These are phyloP conservation scores for Pythium apleroticum DNA, from an alignment of 352 stramenopile genomes.

Conservation along the genomic window DNA sequence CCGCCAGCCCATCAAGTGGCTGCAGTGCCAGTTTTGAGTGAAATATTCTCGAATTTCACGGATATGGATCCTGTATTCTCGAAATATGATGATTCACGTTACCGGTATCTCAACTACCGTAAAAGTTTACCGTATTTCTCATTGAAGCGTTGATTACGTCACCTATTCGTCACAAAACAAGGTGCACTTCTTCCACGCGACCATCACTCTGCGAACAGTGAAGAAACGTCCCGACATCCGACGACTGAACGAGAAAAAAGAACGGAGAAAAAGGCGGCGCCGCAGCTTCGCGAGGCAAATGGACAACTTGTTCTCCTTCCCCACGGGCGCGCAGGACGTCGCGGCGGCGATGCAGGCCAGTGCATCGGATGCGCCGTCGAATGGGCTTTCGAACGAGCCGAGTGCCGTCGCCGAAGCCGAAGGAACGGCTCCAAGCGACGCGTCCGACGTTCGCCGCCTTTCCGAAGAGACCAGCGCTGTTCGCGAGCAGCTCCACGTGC, in stretches of 20 bases:
- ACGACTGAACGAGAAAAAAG: neutral
- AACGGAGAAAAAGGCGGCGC: neutral
- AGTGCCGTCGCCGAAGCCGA: neutral
- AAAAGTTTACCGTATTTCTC: neutral
- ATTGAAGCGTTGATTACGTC: slow-evolving; percentile 5
- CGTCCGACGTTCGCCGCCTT: neutral
- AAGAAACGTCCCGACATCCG: slow-evolving; percentile 20
- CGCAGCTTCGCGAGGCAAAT: slow-evolving; percentile 2
- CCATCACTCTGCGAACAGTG: slow-evolving; percentile 23
- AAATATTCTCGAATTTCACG: neutral
- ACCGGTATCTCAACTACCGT: no score
- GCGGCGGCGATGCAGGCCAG: neutral
- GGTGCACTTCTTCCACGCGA: slow-evolving; percentile 2
- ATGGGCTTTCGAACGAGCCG: slow-evolving; percentile 1
- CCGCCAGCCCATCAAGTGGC: slow-evolving; percentile 30
- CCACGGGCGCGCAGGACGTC: slow-evolving; percentile 10
- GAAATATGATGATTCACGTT: no score
- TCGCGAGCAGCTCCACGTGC: slow-evolving; percentile 36
- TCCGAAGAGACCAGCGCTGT: slow-evolving; percentile 12
- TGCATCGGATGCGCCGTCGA: slow-evolving; percentile 7
- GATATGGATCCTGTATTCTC: neutral
- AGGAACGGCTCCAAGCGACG: neutral
- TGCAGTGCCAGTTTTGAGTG: slow-evolving; percentile 29
- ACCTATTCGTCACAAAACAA: slow-evolving; percentile 14
- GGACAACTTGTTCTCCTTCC: slow-evolving; percentile 32